Evolutionary conservation across 768 basidiomycete genomes (phyloP), one percentile per base, ranked within the genome.

Genomic region (Tulasnella sp.): DNA sequence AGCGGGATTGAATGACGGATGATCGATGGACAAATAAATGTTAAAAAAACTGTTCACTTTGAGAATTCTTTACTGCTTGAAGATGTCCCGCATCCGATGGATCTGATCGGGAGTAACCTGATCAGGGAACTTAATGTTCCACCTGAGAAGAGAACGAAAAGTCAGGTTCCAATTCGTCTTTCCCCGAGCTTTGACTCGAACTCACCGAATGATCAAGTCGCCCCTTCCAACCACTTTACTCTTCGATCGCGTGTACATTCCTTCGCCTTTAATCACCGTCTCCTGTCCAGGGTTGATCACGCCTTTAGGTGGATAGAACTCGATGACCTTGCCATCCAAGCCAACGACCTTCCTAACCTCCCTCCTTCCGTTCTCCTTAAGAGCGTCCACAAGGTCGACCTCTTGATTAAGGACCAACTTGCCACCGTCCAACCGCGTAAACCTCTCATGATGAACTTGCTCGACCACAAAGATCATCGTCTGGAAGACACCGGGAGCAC

Each of bases 391-490:
- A 87, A 89, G 89, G 1, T 89, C 86, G 17, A 92, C 81, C 49
- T 86, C 86, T 64, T 90, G 84, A 52, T 88, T 85, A 80, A 88
- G 78, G 72, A 88, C 82, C 34, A 92, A 82, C 79, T 91, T 88
- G 77, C 90, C 86, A 52, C 86, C 86, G 19, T 86, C 82, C 25
- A 70, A 38, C 75, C 91, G 84, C 19, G 84, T 83, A 80, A 91
- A 91, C 40, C 86, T 84, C 64, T 87, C 84, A 78, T 91, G 89
- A 67, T 85, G 85, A 29, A 85, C 82, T 80, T 90, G 87, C 79
- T 90, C 88, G 38, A 91, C 83, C 71, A 91, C 82, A 79, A 92
- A 92, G 25, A 89, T 87, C 72, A 92, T 86, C 74, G 91, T 90
- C 79, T 92, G 90, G 72, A 87, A 86, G 14, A 84, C 82, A 15